A percentile compares a stretch with the other conserved stretches of the same genome.
Conservation (phyloP, 2,329 filamentous ascomycete species). For the Pleomassaria siparia region DNA sequence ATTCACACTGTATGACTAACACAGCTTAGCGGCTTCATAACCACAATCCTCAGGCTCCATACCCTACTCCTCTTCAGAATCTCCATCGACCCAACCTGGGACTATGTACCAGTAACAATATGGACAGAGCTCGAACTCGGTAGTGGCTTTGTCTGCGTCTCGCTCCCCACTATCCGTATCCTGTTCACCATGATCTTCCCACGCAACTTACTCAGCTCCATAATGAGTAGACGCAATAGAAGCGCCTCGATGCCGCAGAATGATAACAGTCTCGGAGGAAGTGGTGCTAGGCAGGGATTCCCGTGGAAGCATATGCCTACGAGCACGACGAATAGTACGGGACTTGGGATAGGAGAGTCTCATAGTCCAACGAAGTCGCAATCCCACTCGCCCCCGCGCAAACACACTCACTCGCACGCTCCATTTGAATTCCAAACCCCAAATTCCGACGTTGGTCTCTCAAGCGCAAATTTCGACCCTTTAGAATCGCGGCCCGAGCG, state of each 20-base stretch:
- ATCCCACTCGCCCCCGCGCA: too few species aligned
- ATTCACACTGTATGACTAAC: background rate
- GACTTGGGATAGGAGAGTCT: background rate
- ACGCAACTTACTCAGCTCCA: background rate
- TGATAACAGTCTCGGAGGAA: background rate
- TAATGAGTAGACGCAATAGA: background rate
- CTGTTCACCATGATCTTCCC: constrained; percentile 10
- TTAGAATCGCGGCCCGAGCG: background rate
- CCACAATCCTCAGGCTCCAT: constrained; percentile 27
- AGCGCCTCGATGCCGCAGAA: background rate
- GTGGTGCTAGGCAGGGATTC: background rate
- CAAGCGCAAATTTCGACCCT: background rate
- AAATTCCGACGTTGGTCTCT: background rate
- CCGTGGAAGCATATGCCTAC: background rate
- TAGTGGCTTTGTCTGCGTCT: constrained; percentile 24
- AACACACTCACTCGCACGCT: too few species aligned
- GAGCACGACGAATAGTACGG: background rate
- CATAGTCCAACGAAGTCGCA: background rate
- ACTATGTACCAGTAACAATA: constrained; percentile 23
- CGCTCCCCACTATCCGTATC: constrained; percentile 25
- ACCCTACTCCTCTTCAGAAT: constrained; percentile 24
- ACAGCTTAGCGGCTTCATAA: constrained; percentile 21
- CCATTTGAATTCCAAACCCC: too few species aligned
- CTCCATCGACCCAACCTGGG: constrained; percentile 30
- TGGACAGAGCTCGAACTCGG: constrained; percentile 32